phyloP scores from a whole-genome alignment of 306 rosid species.

The Trifolium dubium region DNA sequence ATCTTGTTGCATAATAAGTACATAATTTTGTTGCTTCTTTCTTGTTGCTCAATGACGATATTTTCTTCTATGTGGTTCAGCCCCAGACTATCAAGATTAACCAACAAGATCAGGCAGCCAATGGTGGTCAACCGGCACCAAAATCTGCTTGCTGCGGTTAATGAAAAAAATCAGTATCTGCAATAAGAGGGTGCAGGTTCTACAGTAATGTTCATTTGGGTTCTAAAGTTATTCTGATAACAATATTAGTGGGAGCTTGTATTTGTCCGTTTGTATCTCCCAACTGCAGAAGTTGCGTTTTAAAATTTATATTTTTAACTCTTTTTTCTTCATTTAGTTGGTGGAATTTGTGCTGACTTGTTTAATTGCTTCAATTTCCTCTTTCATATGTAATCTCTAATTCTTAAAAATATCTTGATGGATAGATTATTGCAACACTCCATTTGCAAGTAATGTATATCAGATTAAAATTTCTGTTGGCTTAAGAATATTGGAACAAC shows the following conservation, averaged over 20 bases:
- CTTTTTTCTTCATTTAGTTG: constrained; percentile 27
- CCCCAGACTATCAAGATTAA: constrained; percentile 72
- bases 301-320: constrained; percentile 39
- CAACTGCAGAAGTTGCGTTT: constrained; percentile 40
- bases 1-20: constrained; percentile 8
- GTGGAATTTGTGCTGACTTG: constrained; percentile 42
- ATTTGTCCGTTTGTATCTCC: constrained; percentile 44
- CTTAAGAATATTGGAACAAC: constrained; percentile 15
- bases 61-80: constrained; percentile 50
- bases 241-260: constrained; percentile 43
- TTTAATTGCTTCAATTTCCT: constrained; percentile 25
- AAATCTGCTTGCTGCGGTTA: constrained; percentile 78
- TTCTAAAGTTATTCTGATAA: constrained; percentile 42
- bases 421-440: constrained; percentile 35
- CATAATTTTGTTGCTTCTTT: constrained; percentile 16
- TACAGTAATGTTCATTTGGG: constrained; percentile 35
- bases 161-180: constrained; percentile 38
- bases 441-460: constrained; percentile 27
- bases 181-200: constrained; percentile 42
- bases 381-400: constrained; percentile 41
- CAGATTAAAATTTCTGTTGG: not conserved
- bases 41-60: constrained; percentile 27
- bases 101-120: constrained; percentile 54
- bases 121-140: constrained; percentile 61
- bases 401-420: constrained; percentile 27